Evolutionary conservation across 2,329 filamentous ascomycete species (phyloP), one percentile per base, ranked within the genome.

Genomic region (Penicillium griseofulvum): DNA sequence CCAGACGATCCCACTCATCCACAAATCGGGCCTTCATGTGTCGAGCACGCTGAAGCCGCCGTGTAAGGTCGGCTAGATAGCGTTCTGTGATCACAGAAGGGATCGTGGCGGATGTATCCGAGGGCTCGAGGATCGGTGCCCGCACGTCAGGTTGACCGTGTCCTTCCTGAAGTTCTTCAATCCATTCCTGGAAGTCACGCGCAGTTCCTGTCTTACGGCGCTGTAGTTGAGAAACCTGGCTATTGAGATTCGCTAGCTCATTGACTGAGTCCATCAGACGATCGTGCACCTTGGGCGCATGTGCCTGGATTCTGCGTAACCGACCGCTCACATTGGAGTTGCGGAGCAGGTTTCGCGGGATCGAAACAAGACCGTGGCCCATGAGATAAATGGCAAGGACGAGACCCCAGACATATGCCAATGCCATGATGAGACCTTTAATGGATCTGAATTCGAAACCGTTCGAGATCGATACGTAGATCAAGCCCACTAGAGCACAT

Each of bases 341-440:
- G 56, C 88, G 85, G 66, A 94, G 88, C 16, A 99, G 78, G 36
- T 84, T 84, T 61, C 93, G 83, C 0, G 94, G 94, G 54, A 99
- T 89, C 1, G 92, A 89, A 31, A 99, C 94, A 26, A 99, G 80
- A 8, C 94, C 94, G 73, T 99, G 94, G 7, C 94, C 94, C 93
- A 99, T 97, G 38, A 99, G 81, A 68, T 96, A 97, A 59, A 99
- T 96, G 43, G 92, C 94, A 49, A 97, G 81, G 5, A 93, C 81
- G 65, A 99, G 77, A 65, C 92, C 91, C 89, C 92, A 97, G 57
- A 91, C 90, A 73, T 99, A 99, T 36, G 93, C 90, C 56, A 97
- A 79, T 14, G 94, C 93, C 90, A 99, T 96, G 60, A 96, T 82
- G 38, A 95, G 79, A 34, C 84, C 87, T 76, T 96, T 96, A 64